Conservation (phyloP, 2,329 filamentous ascomycete species). For the Pestalotiopsis sp. region DNA sequence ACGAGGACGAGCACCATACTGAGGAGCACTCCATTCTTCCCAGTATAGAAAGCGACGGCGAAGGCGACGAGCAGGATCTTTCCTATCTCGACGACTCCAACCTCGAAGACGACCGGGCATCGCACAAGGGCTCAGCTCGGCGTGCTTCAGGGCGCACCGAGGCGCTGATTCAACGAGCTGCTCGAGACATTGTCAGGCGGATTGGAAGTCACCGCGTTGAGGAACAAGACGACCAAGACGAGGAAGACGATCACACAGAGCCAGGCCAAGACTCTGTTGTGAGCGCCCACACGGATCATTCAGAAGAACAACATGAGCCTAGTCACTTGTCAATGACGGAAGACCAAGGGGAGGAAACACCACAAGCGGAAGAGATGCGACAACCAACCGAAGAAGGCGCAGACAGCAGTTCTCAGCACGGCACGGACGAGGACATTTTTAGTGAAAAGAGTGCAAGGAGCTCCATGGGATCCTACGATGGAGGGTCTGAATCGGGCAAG, state of each 20-base stretch:
- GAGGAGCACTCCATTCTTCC: conserved; percentile 12
- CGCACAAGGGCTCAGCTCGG: conserved; percentile 21
- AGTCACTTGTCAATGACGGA: conserved; percentile 25
- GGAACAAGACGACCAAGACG: conserved; percentile 17
- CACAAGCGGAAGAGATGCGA: conserved; percentile 13
- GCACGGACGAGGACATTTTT: conserved; percentile 59
- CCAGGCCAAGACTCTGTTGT: conserved; percentile 33
- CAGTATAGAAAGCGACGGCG: conserved; percentile 13
- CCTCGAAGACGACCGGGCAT: conserved; percentile 7
- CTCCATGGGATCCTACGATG: conserved; percentile 55
- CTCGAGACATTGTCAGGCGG: conserved; percentile 52
- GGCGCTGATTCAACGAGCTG: conserved; percentile 56
- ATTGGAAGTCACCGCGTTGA: conserved; percentile 41
- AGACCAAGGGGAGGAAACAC: conserved; percentile 19
- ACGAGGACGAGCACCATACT: background rate
- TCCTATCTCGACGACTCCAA: background rate
- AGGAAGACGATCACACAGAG: conserved; percentile 19
- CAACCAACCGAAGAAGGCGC: conserved; percentile 33
- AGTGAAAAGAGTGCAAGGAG: conserved; percentile 61
- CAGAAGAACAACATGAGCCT: background rate
- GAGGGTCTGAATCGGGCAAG: conserved; percentile 33
- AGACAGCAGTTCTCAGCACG: conserved; percentile 54
- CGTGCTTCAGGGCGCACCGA: conserved; percentile 50
- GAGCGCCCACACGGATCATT: conserved; percentile 29
- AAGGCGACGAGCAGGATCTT: conserved; percentile 2